phyloP scores from a whole-genome alignment of 805 yeast species.

The Yarrowia sp. region DNA sequence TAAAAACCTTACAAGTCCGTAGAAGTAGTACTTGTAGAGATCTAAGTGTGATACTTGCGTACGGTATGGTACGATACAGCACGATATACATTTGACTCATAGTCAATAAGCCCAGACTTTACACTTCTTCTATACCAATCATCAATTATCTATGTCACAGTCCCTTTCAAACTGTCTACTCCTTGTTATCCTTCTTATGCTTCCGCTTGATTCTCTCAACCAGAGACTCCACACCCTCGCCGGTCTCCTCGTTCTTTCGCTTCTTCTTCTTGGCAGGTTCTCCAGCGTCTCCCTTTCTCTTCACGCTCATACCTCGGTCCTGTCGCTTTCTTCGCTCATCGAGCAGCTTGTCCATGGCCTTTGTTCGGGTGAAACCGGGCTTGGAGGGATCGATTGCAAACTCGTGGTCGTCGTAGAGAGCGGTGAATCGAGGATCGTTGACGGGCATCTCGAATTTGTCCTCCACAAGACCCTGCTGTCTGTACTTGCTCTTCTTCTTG shows the following conservation, averaged over 20 bases:
- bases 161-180: background rate
- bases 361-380: slow-evolving; percentile 88
- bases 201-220: slow-evolving; percentile 27
- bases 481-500: slow-evolving; percentile 54
- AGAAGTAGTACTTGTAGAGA: too few species aligned
- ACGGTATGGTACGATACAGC: too few species aligned
- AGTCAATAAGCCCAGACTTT: too few species aligned
- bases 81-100: too few species aligned
- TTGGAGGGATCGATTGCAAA: slow-evolving; percentile 93
- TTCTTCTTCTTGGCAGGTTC: slow-evolving; percentile 5
- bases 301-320: slow-evolving; percentile 12
- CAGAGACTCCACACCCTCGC: slow-evolving; percentile 3
- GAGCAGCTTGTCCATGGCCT: slow-evolving; percentile 83
- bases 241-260: background rate
- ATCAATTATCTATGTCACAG: background rate
- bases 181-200: slow-evolving; percentile 7
- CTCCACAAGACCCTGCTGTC: slow-evolving; percentile 55
- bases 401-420: slow-evolving; percentile 81
- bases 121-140: too few species aligned
- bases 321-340: slow-evolving; percentile 62
- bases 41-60: too few species aligned
- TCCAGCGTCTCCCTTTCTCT: background rate
- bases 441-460: slow-evolving; percentile 64
- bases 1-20: too few species aligned
- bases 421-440: slow-evolving; percentile 84